Base-by-base conservation (phyloP, 2,329 filamentous ascomycete genomes). In the Orbilia blumenaviensis region DNA sequence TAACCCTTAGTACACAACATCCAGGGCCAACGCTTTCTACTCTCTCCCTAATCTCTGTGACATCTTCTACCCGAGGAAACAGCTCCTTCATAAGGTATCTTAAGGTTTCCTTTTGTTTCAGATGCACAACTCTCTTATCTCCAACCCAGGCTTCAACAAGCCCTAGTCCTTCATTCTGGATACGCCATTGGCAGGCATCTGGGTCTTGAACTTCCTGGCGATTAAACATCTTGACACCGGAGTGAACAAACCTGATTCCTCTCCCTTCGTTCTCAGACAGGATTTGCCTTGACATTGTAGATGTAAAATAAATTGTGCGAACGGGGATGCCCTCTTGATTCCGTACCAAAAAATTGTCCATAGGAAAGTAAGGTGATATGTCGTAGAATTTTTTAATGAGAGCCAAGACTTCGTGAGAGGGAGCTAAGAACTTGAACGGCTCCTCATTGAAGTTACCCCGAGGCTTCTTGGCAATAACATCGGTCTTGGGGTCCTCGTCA, bases 221-320 rank as follows among this genome's bases (percentile, higher is more conserved):
- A 86, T 98, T 95, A 82, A 96, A 99, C 93, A 98, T 98, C 85
- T 96, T 96, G 34, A 99, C 94, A 78, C 95, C 95, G 60, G 91
- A 94, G 83, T 99, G 95, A 58, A 99, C 92, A 82, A 99, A 97
- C 82, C 95, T 96, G 83, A 98, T 90, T 50, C 93, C 93, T 27
- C 91, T 90, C 46, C 93, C 92, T 83, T 97, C 93, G 82, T 99
- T 99, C 81, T 91, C 88, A 2, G 87, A 88, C 2, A 99, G 87
- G 64, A 99, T 95, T 78, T 94, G 91, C 32, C 93, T 91, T 21
- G 93, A 91, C 10, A 98, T 87, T 3, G 89, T 88, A 36, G 91
- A 94, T 9, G 93, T 96, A 86, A 98, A 99, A 87, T 99, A 99
- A 80, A 99, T 94, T 27, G 94, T 95, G 85, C 97, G 96, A 62